Percentiles rank a stretch among this genome's conserved stretches.
Evolutionary conservation across 345 rosid species (phyloP).

Genomic region (Geranium rotundifolium): DNA sequence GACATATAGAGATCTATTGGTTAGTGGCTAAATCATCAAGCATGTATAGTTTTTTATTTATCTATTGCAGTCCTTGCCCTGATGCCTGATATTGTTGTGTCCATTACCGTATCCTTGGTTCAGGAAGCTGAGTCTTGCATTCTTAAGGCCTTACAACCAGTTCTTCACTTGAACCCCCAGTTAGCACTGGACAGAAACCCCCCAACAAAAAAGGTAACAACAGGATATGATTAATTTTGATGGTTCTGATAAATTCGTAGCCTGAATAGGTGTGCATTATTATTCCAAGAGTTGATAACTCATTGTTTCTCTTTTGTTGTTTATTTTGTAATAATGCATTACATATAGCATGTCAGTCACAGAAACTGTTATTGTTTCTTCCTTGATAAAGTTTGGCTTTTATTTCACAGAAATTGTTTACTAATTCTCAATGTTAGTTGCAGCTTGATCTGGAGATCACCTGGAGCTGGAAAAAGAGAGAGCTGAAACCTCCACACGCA

Average conservation of each 20-base stretch:
- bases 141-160: constrained; percentile 25
- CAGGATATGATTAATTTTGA: background rate
- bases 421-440: constrained; percentile 4
- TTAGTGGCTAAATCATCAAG: constrained; percentile 6
- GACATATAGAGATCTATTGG: constrained; percentile 20
- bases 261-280: background rate
- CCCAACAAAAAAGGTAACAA: constrained; percentile 12
- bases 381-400: background rate
- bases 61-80: background rate
- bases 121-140: constrained; percentile 23
- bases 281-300: background rate
- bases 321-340: background rate
- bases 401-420: background rate
- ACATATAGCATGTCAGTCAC: background rate
- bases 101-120: constrained; percentile 4
- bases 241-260: background rate
- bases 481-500: constrained; percentile 1
- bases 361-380: background rate
- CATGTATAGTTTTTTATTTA: background rate
- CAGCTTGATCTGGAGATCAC: constrained; percentile 20
- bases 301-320: background rate
- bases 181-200: constrained; percentile 5
- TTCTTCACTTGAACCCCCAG: constrained; percentile 16
- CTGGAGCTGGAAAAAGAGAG: constrained; percentile 14
- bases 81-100: background rate